Evolutionary conservation across 2,329 filamentous ascomycete species (phyloP), one percentile per base, ranked within the genome.

Genomic region (Pseudopithomyces maydicus): DNA sequence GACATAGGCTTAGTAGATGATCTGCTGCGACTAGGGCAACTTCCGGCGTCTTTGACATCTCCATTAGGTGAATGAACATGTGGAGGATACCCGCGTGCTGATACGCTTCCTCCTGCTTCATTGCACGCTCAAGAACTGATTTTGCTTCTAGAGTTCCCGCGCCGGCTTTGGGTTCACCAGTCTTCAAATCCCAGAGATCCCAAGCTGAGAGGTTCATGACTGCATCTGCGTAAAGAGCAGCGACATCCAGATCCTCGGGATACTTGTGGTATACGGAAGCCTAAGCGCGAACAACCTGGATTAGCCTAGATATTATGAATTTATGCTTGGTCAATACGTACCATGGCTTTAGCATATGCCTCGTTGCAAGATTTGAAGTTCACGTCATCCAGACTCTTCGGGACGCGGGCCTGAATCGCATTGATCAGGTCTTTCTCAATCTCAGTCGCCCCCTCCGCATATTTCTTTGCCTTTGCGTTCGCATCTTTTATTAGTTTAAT

Each of bases 31-130:
- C 77, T 15, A 90, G 71, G 1, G 87, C 90, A 1, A 75, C 70
- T 69, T 91, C 89, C 0, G 89, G 89, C 0, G 78, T 81, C 0
- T 79, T 77, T 0, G 89, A 91, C 89, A 91, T 91, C 68, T 92
- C 90, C 80, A 91, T 89, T 3, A 91, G 82, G 64, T 92, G 89
- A 38, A 92, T 90, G 71, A 92, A 92, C 32, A 91, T 76, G 71
- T 93, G 90, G 6, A 92, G 78, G 0, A 92, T 73, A 0, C 90
- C 90, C 0, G 90, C 87, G 65, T 95, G 90, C 6, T 77, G 64
- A 3, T 79, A 71, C 0, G 79, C 83, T 15, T 78, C 80, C 1
- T 80, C 71, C 2, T 80, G 77, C 1, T 73, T 67, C 17, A 93
- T 74, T 0, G 85, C 86, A 3, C 71, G 75, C 32, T 90, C 88